These are phyloP conservation scores for Termitomyces sp. DNA, from an alignment of 768 basidiomycete genomes.

Conservation along the genomic window DNA sequence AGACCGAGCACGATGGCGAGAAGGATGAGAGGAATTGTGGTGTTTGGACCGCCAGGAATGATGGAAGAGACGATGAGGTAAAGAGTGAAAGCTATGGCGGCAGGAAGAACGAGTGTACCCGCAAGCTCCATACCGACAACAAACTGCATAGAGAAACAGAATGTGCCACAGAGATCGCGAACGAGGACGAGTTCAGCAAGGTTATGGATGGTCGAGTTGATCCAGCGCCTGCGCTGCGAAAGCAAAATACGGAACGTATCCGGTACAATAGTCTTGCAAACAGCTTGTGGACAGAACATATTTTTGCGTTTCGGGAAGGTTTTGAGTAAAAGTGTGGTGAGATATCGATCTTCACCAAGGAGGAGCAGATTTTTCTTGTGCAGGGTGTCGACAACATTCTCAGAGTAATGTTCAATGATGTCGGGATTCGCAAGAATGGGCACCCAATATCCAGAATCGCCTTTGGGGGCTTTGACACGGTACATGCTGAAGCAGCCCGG, in stretches of 20 bases:
- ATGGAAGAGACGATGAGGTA: constrained; percentile 88
- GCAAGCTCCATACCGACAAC: constrained; percentile 98
- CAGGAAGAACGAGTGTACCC: constrained; percentile 94
- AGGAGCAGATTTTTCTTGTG: constrained; percentile 99
- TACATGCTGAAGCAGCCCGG: constrained; percentile 99
- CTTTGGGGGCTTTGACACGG: constrained; percentile 99
- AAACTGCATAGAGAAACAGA: constrained; percentile 99
- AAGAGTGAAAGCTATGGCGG: constrained; percentile 94
- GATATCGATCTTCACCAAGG: constrained; percentile 98
- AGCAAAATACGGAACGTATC: constrained; percentile 92
- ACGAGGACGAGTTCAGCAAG: constrained; percentile 92
- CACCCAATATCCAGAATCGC: constrained; percentile 94
- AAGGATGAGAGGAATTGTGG: constrained; percentile 87
- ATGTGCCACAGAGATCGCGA: constrained; percentile 97
- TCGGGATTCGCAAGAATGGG: constrained; percentile 98
- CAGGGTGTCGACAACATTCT: constrained; percentile 97
- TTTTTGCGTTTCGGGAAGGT: constrained; percentile 99
- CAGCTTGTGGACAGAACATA: constrained; percentile 97
- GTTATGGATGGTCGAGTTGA: constrained; percentile 99
- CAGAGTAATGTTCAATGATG: constrained; percentile 97
- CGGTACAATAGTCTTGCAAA: constrained; percentile 98
- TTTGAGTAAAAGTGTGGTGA: constrained; percentile 95
- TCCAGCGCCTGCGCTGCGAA: constrained; percentile 98
- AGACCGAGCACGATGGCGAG: constrained; percentile 94
- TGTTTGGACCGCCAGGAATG: constrained; percentile 73